Conservation (phyloP, 2,329 filamentous ascomycete genomes). For the Trichoderma sp. region DNA sequence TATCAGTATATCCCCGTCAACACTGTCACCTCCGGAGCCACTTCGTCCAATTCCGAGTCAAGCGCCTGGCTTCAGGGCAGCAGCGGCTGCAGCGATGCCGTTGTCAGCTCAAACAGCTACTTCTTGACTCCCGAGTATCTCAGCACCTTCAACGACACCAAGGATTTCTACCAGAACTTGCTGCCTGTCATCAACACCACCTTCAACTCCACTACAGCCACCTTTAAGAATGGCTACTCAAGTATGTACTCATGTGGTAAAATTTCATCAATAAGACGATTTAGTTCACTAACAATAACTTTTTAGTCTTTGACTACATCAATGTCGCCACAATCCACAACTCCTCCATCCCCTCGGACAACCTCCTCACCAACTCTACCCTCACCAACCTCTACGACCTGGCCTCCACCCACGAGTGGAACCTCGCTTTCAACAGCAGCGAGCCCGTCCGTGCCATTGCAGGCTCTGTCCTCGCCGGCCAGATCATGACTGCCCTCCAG, state of each 20-base stretch:
- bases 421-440: conserved; percentile 75
- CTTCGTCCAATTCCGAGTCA: conserved; percentile 54
- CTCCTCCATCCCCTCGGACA: conserved; percentile 52
- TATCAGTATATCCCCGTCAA: conserved; percentile 82
- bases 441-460: conserved; percentile 61
- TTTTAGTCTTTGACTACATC: conserved; percentile 57
- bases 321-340: conserved; percentile 62
- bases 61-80: conserved; percentile 58
- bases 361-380: conserved; percentile 58
- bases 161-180: conserved; percentile 56
- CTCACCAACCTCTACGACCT: conserved; percentile 66
- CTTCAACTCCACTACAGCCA: conserved; percentile 44
- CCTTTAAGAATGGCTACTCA: conserved; percentile 60
- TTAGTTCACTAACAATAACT: background rate
- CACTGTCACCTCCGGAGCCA: conserved; percentile 52
- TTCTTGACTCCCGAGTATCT: conserved; percentile 48
- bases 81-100: conserved; percentile 54
- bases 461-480: conserved; percentile 55
- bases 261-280: too few species aligned
- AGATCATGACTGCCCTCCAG: conserved; percentile 54
- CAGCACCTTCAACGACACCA: conserved; percentile 47
- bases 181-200: conserved; percentile 55
- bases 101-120: conserved; percentile 55
- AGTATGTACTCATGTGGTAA: conserved; percentile 42
- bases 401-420: conserved; percentile 77